These are phyloP conservation scores for Apiospora phragmitis DNA, from an alignment of 2,329 filamentous ascomycete species.

Conservation along the genomic window DNA sequence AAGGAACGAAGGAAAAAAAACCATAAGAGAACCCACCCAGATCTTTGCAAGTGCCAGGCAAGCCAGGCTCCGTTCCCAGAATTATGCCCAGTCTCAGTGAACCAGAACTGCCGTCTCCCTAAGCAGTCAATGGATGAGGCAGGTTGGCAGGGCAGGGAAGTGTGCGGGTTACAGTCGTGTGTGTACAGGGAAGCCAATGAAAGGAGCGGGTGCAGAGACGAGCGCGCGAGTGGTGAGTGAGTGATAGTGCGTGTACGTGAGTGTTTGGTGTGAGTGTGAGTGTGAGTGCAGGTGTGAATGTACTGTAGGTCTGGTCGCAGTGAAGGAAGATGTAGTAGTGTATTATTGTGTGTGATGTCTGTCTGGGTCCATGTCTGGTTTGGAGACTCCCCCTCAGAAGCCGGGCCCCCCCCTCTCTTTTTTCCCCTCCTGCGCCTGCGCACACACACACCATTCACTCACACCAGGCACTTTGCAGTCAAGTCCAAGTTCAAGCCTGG, in stretches of 20 bases:
- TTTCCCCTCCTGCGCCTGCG: not conserved
- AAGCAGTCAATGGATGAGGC: not conserved
- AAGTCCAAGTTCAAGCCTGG: not conserved
- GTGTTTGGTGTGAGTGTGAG: constrained; percentile 1
- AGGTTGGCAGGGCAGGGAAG: not conserved
- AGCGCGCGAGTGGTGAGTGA: not conserved
- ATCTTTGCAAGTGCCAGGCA: not conserved
- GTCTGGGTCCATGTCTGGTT: constrained; percentile 1
- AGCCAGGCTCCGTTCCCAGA: not conserved
- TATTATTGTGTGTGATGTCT: constrained; percentile 8
- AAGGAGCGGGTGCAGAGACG: not conserved
- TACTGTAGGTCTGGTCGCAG: not conserved
- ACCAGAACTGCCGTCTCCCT: not conserved
- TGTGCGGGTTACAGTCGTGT: constrained; percentile 2
- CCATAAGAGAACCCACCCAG: not conserved
- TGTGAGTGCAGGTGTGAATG: not conserved
- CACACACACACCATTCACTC: not conserved
- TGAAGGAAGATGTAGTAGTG: not conserved
- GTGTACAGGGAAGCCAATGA: not conserved
- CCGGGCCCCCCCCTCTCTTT: not conserved
- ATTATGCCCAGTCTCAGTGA: constrained; percentile 5
- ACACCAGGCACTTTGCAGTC: not conserved
- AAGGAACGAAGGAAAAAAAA: not conserved
- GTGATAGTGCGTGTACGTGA: not conserved
- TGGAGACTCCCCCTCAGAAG: not conserved